Evolutionary conservation across 116 monocot species (phyloP), one percentile per base, ranked within the genome.

Genomic region (Posidonia oceanica): DNA sequence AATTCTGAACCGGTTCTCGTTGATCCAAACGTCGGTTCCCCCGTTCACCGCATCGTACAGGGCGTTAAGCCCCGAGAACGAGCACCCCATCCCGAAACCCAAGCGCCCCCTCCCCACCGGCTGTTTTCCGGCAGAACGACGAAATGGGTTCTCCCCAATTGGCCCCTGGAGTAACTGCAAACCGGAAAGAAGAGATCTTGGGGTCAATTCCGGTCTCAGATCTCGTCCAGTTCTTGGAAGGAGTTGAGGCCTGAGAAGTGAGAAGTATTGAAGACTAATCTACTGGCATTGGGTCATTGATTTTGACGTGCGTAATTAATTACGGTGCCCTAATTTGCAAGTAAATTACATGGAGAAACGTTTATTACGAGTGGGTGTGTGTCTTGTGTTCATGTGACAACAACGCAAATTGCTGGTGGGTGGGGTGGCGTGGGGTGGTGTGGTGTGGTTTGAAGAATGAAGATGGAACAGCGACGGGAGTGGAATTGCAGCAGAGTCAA

Each of bases 1-100:
- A 84, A 98, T 81, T 74, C 75, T 74, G 87, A 98, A 98, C 37
- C 90, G 81, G 70, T 84, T 87, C 74, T 93, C 84, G 78, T 98
- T 98, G 84, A 98, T 87, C 98, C 98, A 93, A 5, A 98, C 93
- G 20, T 98, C 98, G 51, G 87, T 85, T 52, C 76, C 83, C 29
- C 85, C 81, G 54, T 82, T 86, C 38, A 79, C 77, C 8, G 90
- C 82, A 70, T 84, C 87, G 79, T 98, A 88, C 60, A 93, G 68
- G 17, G 98, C 89, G 70, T 86, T 90, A 39, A 98, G 80, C 4
- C 93, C 98, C 60, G 93, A 98, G 75, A 98, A 84, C 61, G 98
- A 90, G 82, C 98, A 98, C 14, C 93, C 98, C 98, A 98, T 95
- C 69, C 48, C 7, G 58, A n/a, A 17, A 21, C 58, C 58, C 58